Conservation (phyloP, 345 rosid genomes). For the Lenwebbia sp. region DNA sequence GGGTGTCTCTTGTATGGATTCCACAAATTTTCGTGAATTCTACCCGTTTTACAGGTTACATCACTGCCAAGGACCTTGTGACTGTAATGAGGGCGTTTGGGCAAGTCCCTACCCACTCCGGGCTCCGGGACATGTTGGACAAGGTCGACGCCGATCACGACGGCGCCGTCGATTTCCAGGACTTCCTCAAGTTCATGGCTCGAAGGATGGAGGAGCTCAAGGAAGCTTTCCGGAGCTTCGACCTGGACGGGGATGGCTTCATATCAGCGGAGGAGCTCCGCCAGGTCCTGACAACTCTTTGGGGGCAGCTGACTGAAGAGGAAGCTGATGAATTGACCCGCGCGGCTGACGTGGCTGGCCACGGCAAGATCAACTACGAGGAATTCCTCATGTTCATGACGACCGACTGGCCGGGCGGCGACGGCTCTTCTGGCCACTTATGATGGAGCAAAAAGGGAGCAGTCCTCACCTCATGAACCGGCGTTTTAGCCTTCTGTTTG, state of each 20-base stretch:
- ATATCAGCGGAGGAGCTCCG: conserved; percentile 45
- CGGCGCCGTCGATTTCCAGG: conserved; percentile 34
- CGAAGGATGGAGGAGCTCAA: conserved; percentile 46
- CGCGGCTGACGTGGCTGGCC: conserved; percentile 32
- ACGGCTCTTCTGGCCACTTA: not conserved
- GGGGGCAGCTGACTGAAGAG: conserved; percentile 41
- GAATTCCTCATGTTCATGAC: conserved; percentile 46
- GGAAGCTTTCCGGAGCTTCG: conserved; percentile 38
- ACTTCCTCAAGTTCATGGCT: conserved; percentile 40
- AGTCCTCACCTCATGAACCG: not conserved
- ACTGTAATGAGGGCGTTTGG: not conserved
- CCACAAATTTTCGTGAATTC: not conserved
- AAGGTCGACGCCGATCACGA: conserved; percentile 3
- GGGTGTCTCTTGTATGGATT: not conserved
- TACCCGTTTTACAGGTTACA: not conserved
- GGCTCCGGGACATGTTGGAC: not conserved
- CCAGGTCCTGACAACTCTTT: conserved; percentile 44
- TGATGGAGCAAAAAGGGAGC: conserved; percentile 1
- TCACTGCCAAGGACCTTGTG: not conserved
- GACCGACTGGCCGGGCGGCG: conserved; percentile 31
- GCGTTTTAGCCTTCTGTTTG: not conserved
- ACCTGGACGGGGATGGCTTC: conserved; percentile 40
- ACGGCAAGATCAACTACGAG: conserved; percentile 38
- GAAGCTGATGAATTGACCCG: conserved; percentile 43
- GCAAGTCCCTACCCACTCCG: not conserved